A percentile compares a stretch with the other conserved stretches of the same genome.
phyloP scores from a whole-genome alignment of 2,329 filamentous ascomycete species.

The Setomelanomma holmii region DNA sequence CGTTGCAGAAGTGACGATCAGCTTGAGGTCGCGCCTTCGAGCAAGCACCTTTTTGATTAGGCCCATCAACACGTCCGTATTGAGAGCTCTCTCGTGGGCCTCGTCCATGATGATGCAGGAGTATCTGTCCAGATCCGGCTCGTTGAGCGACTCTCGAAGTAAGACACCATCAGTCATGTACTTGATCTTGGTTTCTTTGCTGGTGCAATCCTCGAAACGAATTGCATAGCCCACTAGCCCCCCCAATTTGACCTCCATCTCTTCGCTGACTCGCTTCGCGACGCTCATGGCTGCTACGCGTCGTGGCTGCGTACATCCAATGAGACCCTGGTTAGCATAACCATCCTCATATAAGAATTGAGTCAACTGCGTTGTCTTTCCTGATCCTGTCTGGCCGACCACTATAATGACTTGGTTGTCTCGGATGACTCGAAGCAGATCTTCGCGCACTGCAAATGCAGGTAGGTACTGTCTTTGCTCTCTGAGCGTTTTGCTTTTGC shows the following conservation, averaged over 20 bases:
- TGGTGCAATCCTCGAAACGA: conserved; percentile 97
- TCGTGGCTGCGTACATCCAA: conserved; percentile 94
- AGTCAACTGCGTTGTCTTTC: conserved; percentile 96
- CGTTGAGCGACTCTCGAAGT: conserved; percentile 89
- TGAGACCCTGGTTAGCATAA: conserved; percentile 85
- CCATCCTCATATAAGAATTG: conserved; percentile 97
- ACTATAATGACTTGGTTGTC: conserved; percentile 98
- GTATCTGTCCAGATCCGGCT: conserved; percentile 92
- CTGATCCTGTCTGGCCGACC: conserved; percentile 95
- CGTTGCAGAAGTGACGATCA: conserved; percentile 97
- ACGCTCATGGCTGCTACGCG: conserved; percentile 99
- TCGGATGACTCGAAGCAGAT: conserved; percentile 86
- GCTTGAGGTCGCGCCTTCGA: conserved; percentile 85
- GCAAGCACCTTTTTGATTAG: conserved; percentile 96
- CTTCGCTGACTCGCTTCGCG: conserved; percentile 95
- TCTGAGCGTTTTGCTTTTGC: conserved; percentile 84
- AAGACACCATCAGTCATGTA: conserved; percentile 99
- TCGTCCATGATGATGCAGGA: conserved; percentile 99
- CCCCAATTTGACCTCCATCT: conserved; percentile 94
- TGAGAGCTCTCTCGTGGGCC: conserved; percentile 93
- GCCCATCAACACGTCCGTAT: conserved; percentile 97
- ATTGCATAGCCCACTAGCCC: conserved; percentile 94
- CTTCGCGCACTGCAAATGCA: conserved; percentile 94
- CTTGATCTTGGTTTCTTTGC: conserved; percentile 93
- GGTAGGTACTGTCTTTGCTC: conserved; percentile 94